Conservation (phyloP, 345 rosid genomes). For the Rhizophora apiculata region DNA sequence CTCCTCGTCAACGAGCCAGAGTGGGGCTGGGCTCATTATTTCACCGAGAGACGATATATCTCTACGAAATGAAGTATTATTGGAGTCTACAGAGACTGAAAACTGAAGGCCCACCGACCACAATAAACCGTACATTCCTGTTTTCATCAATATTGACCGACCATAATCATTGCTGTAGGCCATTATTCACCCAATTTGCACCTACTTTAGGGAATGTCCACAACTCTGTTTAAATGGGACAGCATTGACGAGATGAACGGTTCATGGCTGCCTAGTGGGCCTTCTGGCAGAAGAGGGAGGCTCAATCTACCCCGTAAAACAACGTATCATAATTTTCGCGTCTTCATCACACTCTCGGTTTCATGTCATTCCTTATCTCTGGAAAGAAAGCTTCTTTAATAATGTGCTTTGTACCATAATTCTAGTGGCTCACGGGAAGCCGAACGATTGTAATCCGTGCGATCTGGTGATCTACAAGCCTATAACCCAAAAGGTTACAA, state of each 20-base stretch:
- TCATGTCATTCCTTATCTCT: too few species aligned
- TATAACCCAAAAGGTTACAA: too few species aligned
- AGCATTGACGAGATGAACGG: not conserved
- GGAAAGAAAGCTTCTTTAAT: too few species aligned
- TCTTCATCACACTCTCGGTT: not conserved
- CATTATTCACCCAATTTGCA: not conserved
- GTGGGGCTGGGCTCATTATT: too few species aligned
- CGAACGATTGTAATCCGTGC: not conserved
- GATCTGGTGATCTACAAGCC: slow-evolving; percentile 3
- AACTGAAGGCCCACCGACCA: not conserved
- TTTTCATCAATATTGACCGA: not conserved
- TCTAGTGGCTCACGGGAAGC: slow-evolving; percentile 12
- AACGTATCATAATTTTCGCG: too few species aligned
- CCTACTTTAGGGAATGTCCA: not conserved
- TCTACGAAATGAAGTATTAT: not conserved
- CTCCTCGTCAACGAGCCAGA: not conserved
- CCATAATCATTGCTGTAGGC: not conserved
- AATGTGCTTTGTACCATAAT: too few species aligned
- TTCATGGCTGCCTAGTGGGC: not conserved
- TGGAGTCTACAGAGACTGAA: too few species aligned
- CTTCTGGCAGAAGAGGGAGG: not conserved
- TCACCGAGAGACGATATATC: too few species aligned
- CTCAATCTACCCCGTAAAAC: not conserved
- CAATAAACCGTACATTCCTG: not conserved
- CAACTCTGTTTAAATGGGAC: not conserved